These are phyloP conservation scores for Arthrobotrys sinensis DNA, from an alignment of 2,329 filamentous ascomycete species.

Conservation along the genomic window DNA sequence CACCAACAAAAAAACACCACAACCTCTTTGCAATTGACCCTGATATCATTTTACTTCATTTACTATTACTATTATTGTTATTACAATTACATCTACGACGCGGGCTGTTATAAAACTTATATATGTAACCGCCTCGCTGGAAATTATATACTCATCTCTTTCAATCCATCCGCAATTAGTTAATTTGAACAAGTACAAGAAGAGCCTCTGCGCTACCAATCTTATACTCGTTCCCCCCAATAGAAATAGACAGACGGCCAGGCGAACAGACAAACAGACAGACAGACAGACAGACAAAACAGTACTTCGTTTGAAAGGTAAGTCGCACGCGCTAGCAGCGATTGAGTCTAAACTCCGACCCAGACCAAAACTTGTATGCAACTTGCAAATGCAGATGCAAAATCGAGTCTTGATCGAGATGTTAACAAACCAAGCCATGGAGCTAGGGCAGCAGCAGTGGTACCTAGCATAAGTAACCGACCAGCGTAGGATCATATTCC, in stretches of 20 bases:
- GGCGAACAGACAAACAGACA: neutral
- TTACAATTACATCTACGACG: neutral
- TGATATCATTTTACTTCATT: neutral
- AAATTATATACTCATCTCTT: conserved; percentile 24
- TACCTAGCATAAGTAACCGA: conserved; percentile 40
- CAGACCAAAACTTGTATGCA: neutral
- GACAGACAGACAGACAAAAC: neutral
- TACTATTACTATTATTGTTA: neutral
- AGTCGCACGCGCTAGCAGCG: neutral
- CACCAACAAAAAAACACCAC: conserved; percentile 23
- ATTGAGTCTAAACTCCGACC: conserved; percentile 10
- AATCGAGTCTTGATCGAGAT: conserved; percentile 8
- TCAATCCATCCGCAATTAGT: neutral
- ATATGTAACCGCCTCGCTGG: conserved; percentile 19
- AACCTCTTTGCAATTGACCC: neutral
- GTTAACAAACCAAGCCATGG: conserved; percentile 26
- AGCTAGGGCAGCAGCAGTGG: neutral
- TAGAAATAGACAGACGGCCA: neutral
- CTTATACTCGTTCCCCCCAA: no score
- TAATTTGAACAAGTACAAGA: neutral
- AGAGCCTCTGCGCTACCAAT: no score
- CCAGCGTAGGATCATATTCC: conserved; percentile 38
- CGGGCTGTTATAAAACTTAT: conserved; percentile 11
- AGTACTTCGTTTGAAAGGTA: neutral
- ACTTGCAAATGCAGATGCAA: neutral